Conservation (phyloP, 1,284 basidiomycete species). For the Ceratobasidium sp. region DNA sequence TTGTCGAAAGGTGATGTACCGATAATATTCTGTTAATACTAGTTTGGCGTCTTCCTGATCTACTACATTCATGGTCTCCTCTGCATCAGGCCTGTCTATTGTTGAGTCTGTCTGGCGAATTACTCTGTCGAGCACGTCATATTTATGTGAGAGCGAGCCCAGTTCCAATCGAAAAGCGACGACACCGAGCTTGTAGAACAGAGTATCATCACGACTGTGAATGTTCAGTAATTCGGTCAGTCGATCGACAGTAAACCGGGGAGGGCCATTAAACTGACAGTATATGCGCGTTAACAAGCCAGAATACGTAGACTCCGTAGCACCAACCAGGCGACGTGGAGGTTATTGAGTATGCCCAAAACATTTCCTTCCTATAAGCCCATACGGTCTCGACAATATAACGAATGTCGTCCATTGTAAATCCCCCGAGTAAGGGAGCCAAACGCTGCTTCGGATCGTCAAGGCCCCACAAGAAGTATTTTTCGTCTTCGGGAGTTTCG, state of each 20-base stretch:
- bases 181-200: neutral
- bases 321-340: neutral
- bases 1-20: neutral
- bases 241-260: neutral
- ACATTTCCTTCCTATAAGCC: neutral
- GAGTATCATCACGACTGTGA: neutral
- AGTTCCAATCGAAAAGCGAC: neutral
- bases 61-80: neutral
- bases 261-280: neutral
- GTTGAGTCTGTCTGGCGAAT: neutral
- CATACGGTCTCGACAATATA: neutral
- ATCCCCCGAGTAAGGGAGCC: neutral
- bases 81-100: neutral
- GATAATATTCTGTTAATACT: neutral
- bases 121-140: neutral
- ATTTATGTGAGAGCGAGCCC: neutral
- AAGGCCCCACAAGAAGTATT: too few species aligned
- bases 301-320: neutral
- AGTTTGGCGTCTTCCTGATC: neutral
- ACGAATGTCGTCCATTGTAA: neutral
- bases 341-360: neutral
- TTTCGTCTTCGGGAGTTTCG: too few species aligned
- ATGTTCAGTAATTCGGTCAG: neutral
- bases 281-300: neutral
- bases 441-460: too few species aligned